Conservation (phyloP, 257 asterid genomes). For the Marsdenia floribunda region DNA sequence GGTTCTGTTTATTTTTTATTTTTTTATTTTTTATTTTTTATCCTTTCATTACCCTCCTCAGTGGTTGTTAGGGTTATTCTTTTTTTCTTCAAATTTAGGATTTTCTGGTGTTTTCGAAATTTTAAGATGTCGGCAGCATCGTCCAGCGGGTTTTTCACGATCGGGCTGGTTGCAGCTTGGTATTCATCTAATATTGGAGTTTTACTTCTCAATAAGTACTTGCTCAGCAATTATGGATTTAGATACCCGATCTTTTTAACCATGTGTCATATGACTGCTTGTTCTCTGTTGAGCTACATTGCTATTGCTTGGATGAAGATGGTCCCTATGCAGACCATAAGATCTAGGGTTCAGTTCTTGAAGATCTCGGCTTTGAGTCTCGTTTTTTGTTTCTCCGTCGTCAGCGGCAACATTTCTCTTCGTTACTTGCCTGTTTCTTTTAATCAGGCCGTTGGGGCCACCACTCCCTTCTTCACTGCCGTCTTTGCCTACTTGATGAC, state of each 20-base stretch:
- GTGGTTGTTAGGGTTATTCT: not conserved
- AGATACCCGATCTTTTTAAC: conserved; percentile 83
- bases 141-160: conserved; percentile 51
- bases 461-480: conserved; percentile 85
- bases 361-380: conserved; percentile 77
- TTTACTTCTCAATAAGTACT: conserved; percentile 64
- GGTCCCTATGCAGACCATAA: conserved; percentile 83
- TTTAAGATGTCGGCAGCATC: conserved; percentile 32
- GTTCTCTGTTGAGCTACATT: conserved; percentile 77
- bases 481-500: conserved; percentile 75
- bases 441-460: conserved; percentile 88
- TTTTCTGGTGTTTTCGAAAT: conserved; percentile 25
- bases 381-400: conserved; percentile 76
- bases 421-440: conserved; percentile 82
- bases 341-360: conserved; percentile 80
- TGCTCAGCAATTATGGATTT: conserved; percentile 86
- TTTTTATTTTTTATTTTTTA: no score
- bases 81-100: not conserved
- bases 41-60: no score
- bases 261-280: conserved; percentile 90
- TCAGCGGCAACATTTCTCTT: conserved; percentile 76
- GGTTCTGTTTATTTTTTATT: no score
- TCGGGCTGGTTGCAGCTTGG: conserved; percentile 81
- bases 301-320: conserved; percentile 90
- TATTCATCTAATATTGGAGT: conserved; percentile 88